phyloP scores from a whole-genome alignment of 176 grass and related monocot species.

The Eragrostis curvula region DNA sequence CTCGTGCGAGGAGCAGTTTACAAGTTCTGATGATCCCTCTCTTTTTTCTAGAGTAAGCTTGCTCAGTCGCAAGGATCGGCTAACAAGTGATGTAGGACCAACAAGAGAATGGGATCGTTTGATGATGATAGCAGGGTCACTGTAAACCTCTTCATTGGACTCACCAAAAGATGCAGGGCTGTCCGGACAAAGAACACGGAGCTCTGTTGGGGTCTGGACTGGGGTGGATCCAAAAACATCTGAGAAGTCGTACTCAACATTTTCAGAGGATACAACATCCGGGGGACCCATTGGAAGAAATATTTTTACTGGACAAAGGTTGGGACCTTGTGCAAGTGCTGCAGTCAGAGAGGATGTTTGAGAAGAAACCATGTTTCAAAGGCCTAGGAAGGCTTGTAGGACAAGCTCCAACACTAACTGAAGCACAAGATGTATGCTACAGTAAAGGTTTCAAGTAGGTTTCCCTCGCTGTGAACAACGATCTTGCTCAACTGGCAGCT shows the following conservation, averaged over 20 bases:
- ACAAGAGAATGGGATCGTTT: constrained; percentile 94
- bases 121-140: constrained; percentile 69
- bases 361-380: constrained; percentile 76
- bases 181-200: constrained; percentile 42
- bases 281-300: constrained; percentile 65
- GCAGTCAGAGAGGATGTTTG: constrained; percentile 50
- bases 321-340: constrained; percentile 34
- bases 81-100: constrained; percentile 74
- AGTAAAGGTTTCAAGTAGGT: constrained; percentile 36
- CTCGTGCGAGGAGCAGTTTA: constrained; percentile 46
- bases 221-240: constrained; percentile 86
- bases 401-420: background rate
- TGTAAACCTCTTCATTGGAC: constrained; percentile 65
- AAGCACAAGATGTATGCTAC: background rate
- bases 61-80: constrained; percentile 57
- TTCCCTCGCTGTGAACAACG: constrained; percentile 40
- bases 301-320: constrained; percentile 55
- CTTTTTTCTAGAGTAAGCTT: constrained; percentile 60
- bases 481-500: constrained; percentile 63
- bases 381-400: constrained; percentile 16
- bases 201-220: constrained; percentile 52
- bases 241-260: constrained; percentile 84
- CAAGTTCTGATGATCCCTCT: constrained; percentile 54
- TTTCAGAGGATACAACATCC: constrained; percentile 61
- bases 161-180: constrained; percentile 46